Conservation (phyloP, 2,329 filamentous ascomycete species). For the Colletotrichum kahawae region DNA sequence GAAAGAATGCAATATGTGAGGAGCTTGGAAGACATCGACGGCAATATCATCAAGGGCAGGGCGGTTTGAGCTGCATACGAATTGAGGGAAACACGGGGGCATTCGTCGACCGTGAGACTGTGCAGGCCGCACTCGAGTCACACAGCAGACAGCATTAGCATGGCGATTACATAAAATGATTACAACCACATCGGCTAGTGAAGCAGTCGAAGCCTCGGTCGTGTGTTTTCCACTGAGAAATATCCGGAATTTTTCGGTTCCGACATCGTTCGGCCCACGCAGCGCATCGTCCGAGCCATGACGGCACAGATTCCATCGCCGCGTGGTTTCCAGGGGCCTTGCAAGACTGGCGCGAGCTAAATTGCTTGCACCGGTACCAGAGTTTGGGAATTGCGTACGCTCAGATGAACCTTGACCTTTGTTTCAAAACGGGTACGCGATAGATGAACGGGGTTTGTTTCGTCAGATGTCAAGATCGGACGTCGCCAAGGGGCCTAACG, state of each 20-base stretch:
- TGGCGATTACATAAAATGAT: not conserved
- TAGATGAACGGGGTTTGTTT: constrained; percentile 1
- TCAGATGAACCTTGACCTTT: constrained; percentile 4
- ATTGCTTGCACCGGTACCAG: not conserved
- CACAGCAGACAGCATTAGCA: not conserved
- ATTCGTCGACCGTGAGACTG: not conserved
- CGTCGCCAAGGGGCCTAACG: not conserved
- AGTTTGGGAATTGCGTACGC: not conserved
- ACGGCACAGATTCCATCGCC: not conserved
- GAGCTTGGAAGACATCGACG: not conserved
- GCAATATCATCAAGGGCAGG: not conserved
- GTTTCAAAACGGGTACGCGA: constrained; percentile 6
- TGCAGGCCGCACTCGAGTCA: not conserved
- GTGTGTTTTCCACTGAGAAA: not conserved
- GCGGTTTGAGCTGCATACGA: not conserved
- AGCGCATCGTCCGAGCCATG: not conserved
- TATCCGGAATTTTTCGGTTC: not conserved
- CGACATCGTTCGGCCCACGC: not conserved
- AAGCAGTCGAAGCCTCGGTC: not conserved
- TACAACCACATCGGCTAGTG: too few relatives aligned
- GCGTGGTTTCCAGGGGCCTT: not conserved
- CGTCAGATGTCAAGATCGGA: constrained; percentile 15
- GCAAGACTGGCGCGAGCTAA: not conserved
- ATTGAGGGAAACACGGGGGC: not conserved
- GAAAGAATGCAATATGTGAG: not conserved